phyloP scores from a whole-genome alignment of 139 green algal species.

The Asterochloris sp. region DNA sequence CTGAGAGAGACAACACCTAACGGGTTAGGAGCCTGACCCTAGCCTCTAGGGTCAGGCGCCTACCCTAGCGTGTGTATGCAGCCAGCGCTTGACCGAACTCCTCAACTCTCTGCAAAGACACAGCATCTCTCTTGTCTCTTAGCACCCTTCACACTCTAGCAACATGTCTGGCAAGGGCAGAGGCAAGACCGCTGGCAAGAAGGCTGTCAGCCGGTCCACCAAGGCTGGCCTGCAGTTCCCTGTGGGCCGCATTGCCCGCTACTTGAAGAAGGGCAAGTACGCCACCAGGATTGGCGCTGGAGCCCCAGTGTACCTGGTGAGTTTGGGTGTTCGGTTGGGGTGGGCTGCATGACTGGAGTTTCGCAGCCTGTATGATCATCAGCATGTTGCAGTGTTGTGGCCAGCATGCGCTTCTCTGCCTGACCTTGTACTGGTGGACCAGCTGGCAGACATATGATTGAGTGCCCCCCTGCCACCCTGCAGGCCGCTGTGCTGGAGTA shows the following conservation, averaged over 20 bases:
- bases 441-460: not conserved
- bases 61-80: too few relatives aligned
- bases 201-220: slow-evolving; percentile 69
- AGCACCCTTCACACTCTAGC: not conserved
- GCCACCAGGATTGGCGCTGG: slow-evolving; percentile 64
- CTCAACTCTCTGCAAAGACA: too few relatives aligned
- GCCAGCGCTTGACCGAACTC: too few relatives aligned
- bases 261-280: slow-evolving; percentile 87
- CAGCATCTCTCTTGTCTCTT: not conserved
- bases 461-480: slow-evolving; percentile 50
- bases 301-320: slow-evolving; percentile 68
- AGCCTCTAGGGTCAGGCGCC: too few relatives aligned
- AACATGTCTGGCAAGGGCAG: slow-evolving; percentile 77
- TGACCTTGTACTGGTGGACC: not conserved
- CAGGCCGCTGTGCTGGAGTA: slow-evolving; percentile 83
- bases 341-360: not conserved
- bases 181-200: slow-evolving; percentile 67
- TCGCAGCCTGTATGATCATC: too few relatives aligned
- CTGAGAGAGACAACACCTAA: too few relatives aligned
- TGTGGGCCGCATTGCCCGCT: slow-evolving; percentile 77
- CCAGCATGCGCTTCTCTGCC: too few relatives aligned
- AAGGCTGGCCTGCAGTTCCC: slow-evolving; percentile 93
- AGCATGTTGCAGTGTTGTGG: too few relatives aligned
- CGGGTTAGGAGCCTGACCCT: too few relatives aligned
- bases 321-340: not conserved